Evolutionary conservation across 352 stramenopile genomes (phyloP), one percentile per base, ranked within the genome.

Genomic region (Pythium plurisporium): DNA sequence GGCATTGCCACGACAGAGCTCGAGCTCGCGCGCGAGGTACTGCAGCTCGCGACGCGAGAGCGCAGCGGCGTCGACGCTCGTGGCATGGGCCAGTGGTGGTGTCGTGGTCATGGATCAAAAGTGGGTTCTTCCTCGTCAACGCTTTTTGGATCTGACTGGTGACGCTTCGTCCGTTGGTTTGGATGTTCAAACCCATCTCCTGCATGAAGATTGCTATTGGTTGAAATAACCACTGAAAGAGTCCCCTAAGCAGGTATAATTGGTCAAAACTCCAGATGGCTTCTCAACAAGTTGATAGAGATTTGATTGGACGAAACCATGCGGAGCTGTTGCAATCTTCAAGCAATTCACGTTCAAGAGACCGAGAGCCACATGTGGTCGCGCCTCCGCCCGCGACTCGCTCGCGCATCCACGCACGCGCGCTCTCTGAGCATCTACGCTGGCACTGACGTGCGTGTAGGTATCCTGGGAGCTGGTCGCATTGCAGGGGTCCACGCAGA

Each of bases 31-130:
- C 19, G 77, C 79, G 48, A 89, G 64, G 42, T 67, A 64, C 67
- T 89, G 79, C 53, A 89, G 68, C 55, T 82, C 75, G 14, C 79
- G 77, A 40, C 79, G 76, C 30, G 75, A 84, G 17, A 84, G 75
- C 37, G 62, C 62, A 30, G 62, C 44, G 23, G 82, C 59, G 20
- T 74, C 67, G 29, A 79, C 43, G 30, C n/a, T 20, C 7, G 29
- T 36, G 3, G 29, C 29, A 23, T 5, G 4, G 45, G 6, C 6
- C 40, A 22, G n/a, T 19, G 43, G 23, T 37, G 43, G 3, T 15
- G 25, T 14, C n/a, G 29, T 31, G 15, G 45, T 11, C 20, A 30
- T 41, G 45, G 29, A 15, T n/a, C n/a, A n/a, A n/a, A n/a, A n/a
- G n/a, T n/a, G n/a, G n/a, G n/a, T n/a, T n/a, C n/a, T n/a, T n/a